Evolutionary conservation across 75 land plant species (phyloP).

Genomic region (Cupressus sempervirens): DNA sequence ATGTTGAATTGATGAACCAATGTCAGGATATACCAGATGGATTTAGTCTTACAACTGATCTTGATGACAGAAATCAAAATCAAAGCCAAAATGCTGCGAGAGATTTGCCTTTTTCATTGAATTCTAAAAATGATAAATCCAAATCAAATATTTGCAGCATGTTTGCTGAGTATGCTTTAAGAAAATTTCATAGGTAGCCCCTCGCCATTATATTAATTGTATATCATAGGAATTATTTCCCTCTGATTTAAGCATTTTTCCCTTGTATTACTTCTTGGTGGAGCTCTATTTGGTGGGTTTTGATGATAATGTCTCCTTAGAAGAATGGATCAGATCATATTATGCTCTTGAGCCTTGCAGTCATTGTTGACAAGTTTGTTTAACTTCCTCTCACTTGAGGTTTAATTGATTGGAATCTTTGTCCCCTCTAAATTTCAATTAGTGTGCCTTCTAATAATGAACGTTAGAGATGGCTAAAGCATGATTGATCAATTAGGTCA

Average conservation of each 20-base stretch:
- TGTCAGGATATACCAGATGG: not conserved
- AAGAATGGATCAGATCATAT: not conserved
- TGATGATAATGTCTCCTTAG: not conserved
- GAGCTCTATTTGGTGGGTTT: not conserved
- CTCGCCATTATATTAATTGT: not conserved
- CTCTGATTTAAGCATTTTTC: not conserved
- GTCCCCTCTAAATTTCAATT: not conserved
- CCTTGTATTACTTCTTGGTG: not conserved
- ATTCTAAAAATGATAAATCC: not conserved
- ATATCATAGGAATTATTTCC: not conserved
- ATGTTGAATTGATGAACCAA: not conserved
- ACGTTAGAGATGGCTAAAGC: not conserved
- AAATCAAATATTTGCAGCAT: not conserved
- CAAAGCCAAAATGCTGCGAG: not conserved
- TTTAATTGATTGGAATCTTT: not conserved
- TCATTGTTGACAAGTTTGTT: not conserved
- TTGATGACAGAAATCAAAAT: not conserved
- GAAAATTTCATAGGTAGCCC: slow-evolving; percentile 6
- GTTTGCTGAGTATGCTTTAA: slow-evolving; percentile 7
- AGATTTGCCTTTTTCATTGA: not conserved
- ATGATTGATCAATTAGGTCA: no score
- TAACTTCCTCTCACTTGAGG: not conserved
- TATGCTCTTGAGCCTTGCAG: not conserved
- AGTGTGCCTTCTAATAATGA: not conserved
- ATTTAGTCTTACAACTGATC: slow-evolving; percentile 9